Evolutionary conservation across 2,329 filamentous ascomycete species (phyloP).

Genomic region (Clathrospora elynae): DNA sequence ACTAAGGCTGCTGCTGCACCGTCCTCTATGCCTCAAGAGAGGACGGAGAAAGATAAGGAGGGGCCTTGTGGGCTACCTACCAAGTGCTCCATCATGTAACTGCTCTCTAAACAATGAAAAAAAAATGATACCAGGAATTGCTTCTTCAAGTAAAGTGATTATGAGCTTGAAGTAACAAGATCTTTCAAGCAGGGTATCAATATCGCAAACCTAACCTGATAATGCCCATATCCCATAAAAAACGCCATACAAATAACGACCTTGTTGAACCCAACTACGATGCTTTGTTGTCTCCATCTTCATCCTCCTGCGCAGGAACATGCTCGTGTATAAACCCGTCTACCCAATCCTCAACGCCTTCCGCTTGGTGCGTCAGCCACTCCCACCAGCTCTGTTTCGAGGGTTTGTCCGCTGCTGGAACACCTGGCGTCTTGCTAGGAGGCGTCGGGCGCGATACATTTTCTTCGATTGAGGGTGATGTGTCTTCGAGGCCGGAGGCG

Average conservation of each 20-base stretch:
- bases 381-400: slow-evolving; percentile 41
- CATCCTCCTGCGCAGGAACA: slow-evolving; percentile 20
- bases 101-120: neutral
- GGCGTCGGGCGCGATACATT: slow-evolving; percentile 7
- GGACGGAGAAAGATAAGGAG: slow-evolving; percentile 57
- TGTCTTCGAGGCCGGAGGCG: slow-evolving; percentile 28
- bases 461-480: slow-evolving; percentile 11
- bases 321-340: slow-evolving; percentile 41
- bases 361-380: slow-evolving; percentile 46
- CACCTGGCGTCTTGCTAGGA: slow-evolving; percentile 23
- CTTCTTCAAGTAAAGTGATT: too few relatives aligned
- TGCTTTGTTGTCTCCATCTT: neutral
- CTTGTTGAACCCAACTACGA: neutral
- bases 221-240: neutral
- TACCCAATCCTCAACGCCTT: slow-evolving; percentile 45
- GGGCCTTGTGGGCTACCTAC: slow-evolving; percentile 78
- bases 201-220: neutral
- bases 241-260: neutral
- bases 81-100: slow-evolving; percentile 71
- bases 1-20: slow-evolving; percentile 31
- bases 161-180: too few relatives aligned
- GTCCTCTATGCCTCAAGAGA: slow-evolving; percentile 32
- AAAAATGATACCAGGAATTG: slow-evolving; percentile 2
- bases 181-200: neutral
- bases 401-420: slow-evolving; percentile 17